Evolutionary conservation across 116 monocot genomes (phyloP), one percentile per base, ranked within the genome.

Genomic region (Phalaenopsis hybrid): DNA sequence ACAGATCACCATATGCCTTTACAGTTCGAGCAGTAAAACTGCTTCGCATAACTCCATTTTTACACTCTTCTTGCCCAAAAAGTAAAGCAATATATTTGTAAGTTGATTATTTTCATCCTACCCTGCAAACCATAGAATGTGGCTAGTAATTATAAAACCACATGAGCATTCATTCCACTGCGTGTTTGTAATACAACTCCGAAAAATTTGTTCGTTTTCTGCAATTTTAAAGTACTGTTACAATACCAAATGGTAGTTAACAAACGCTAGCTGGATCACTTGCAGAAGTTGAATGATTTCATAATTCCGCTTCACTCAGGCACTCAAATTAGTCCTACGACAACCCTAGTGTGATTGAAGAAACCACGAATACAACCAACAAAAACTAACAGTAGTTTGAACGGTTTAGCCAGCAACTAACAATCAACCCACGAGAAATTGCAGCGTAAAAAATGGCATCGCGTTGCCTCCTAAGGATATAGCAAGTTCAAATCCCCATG

Each of bases 401-500:
- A 72, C 21, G 2, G 34, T 72, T 16, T 15, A 20, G 75, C 13
- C 20, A n/a, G 10, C 45, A 75, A 46, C 13, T 46, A 2, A 75
- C 20, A n/a, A 8, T 9, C 17, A 75, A 75, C 15, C 34, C 33
- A 73, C 5, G 41, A 17, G 16, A 31, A 41, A n/a, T 73, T 3
- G 73, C 73, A 73, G 41, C 37, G 41, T 28, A 73, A 41, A 18
- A 17, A 17, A 75, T 75, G 75, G n/a, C n/a, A 75, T 46, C n/a
- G 75, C 20, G 46, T 75, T 8, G 46, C 5, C 75, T 46, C 46
- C 75, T 46, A 46, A 46, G 46, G 20, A 46, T 20, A 46, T n/a
- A 75, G 25, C 75, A 75, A 46, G 75, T 46, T 41, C 72, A 72
- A 46, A 75, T 45, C 46, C 75, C 45, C 75, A 41, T 73, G 15